Conservation (phyloP, 768 basidiomycete species). For the Lentinula lateritia region DNA sequence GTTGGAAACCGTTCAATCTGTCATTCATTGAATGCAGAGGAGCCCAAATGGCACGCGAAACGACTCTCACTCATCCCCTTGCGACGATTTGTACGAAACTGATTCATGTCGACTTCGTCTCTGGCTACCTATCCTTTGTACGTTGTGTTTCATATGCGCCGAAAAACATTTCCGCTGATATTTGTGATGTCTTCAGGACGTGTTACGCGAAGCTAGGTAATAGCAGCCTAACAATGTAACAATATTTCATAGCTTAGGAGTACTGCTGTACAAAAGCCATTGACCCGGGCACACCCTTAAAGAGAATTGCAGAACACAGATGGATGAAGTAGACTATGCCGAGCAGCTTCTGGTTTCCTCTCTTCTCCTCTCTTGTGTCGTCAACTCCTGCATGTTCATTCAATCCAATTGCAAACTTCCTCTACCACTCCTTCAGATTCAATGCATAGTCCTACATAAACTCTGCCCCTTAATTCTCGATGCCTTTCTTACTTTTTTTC, state of each 20-base stretch:
- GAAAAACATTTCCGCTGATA: no score
- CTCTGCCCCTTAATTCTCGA: no score
- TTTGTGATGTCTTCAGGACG: background rate
- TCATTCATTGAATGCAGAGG: background rate
- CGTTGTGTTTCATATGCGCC: background rate
- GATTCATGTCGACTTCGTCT: background rate
- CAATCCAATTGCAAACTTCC: no score
- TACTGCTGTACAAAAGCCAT: background rate
- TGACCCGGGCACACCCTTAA: background rate
- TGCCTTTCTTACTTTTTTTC: no score
- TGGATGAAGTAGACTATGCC: background rate
- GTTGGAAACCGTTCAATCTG: background rate
- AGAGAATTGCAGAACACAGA: background rate
- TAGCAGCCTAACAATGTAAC: background rate
- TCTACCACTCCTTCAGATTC: no score
- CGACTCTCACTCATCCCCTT: background rate
- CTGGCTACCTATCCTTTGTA: background rate
- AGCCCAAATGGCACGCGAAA: background rate
- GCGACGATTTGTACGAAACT: background rate
- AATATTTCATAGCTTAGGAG: background rate
- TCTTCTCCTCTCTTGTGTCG: background rate
- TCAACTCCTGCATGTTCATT: background rate
- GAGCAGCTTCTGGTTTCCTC: background rate
- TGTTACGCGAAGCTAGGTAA: no score
- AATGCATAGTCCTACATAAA: no score